Percentiles rank a stretch among this genome's conserved stretches.
phyloP scores from a whole-genome alignment of 2,329 filamentous ascomycete species.

The Chaetothyriales sp. region DNA sequence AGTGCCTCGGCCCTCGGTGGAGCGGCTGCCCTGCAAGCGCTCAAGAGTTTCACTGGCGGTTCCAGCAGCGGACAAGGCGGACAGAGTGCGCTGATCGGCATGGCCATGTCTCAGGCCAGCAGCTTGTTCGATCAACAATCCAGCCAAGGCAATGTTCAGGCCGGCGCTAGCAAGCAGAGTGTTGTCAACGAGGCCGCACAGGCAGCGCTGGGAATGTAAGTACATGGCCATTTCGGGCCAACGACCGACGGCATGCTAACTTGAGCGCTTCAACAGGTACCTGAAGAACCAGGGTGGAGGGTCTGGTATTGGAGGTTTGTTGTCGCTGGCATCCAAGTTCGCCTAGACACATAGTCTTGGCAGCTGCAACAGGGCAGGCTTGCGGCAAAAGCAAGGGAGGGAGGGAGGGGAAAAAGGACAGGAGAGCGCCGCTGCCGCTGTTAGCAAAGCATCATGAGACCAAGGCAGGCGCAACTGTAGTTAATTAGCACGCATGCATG shows the following conservation, averaged over 20 bases:
- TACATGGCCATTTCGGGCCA: constrained; percentile 26
- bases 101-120: constrained; percentile 78
- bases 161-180: constrained; percentile 61
- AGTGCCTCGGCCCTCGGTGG: constrained; percentile 28
- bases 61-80: constrained; percentile 30
- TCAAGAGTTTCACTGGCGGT: constrained; percentile 52
- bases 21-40: constrained; percentile 42
- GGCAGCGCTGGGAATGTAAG: constrained; percentile 81
- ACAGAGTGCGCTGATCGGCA: constrained; percentile 67
- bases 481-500: too few species aligned
- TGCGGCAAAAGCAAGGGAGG: too few species aligned
- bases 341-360: neutral
- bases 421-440: too few species aligned
- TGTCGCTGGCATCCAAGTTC: constrained; percentile 1
- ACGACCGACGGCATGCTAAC: neutral
- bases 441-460: too few species aligned
- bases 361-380: neutral
- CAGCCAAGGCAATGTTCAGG: constrained; percentile 40
- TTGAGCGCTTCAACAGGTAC: neutral
- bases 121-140: constrained; percentile 57
- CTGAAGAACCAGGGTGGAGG: constrained; percentile 1
- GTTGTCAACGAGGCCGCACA: constrained; percentile 67
- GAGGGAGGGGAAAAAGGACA: too few species aligned
- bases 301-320: neutral
- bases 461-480: too few species aligned